These are phyloP conservation scores for Leccinum arenicola DNA, from an alignment of 768 basidiomycete species.

Conservation along the genomic window DNA sequence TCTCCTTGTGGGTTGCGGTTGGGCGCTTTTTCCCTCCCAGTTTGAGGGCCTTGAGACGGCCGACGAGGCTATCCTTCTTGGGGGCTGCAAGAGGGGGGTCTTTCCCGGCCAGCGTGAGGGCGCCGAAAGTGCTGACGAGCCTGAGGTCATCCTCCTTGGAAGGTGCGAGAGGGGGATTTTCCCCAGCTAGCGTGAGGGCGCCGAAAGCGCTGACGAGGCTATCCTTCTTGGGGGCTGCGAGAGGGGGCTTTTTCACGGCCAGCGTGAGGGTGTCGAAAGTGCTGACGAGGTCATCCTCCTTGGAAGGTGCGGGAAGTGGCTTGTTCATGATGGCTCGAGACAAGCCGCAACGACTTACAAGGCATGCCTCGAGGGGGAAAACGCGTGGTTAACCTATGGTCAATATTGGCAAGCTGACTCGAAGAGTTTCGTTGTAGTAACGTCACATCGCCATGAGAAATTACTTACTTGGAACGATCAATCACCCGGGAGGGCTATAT, in stretches of 20 bases:
- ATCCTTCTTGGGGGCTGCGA: too few species aligned
- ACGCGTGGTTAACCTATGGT: slow-evolving; percentile 3
- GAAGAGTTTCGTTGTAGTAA: slow-evolving; percentile 1
- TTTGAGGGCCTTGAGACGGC: too few species aligned
- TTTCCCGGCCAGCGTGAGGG: slow-evolving; percentile 21
- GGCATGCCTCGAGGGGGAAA: slow-evolving; percentile 6
- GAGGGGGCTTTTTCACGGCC: too few species aligned
- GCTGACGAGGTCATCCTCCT: slow-evolving; percentile 29
- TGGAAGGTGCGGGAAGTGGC: slow-evolving; percentile 7
- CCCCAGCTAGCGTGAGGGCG: too few species aligned
- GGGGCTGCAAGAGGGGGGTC: background rate
- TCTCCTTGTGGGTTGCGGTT: background rate
- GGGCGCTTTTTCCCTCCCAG: slow-evolving; percentile 22
- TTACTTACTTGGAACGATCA: background rate
- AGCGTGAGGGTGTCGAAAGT: slow-evolving; percentile 33
- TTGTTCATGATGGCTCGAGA: slow-evolving; percentile 20
- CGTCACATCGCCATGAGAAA: slow-evolving; percentile 13
- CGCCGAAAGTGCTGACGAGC: slow-evolving; percentile 34
- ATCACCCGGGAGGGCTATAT: background rate
- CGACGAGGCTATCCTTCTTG: background rate
- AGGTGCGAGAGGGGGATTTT: background rate
- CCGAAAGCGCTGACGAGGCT: too few species aligned
- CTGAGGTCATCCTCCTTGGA: slow-evolving; percentile 13
- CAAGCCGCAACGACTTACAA: slow-evolving; percentile 7
- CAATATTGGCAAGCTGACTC: slow-evolving; percentile 21